Conservation (phyloP, 2,329 filamentous ascomycete genomes). For the Neofusicoccum ribis region DNA sequence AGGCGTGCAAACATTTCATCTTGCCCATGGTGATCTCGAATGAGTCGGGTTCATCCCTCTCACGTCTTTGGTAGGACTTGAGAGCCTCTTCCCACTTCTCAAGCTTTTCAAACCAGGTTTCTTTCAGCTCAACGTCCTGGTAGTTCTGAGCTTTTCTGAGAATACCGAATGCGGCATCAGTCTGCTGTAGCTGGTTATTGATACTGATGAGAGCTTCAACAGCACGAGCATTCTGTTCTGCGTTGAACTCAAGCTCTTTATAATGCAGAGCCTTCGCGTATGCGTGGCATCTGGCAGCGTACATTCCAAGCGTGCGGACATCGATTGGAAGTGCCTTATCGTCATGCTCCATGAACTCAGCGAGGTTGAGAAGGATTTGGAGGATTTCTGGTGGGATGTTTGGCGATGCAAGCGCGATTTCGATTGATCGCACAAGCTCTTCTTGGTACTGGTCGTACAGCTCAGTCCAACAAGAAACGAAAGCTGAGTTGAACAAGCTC, state of each 20-base stretch:
- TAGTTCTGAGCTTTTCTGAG: slow-evolving; percentile 94
- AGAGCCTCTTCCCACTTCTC: slow-evolving; percentile 98
- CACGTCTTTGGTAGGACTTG: slow-evolving; percentile 85
- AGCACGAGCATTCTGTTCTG: slow-evolving; percentile 92
- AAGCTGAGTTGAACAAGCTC: slow-evolving; percentile 97
- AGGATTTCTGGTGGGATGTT: slow-evolving; percentile 95
- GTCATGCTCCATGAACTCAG: slow-evolving; percentile 99
- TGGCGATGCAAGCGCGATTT: slow-evolving; percentile 90
- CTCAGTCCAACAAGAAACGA: slow-evolving; percentile 98
- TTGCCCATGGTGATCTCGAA: slow-evolving; percentile 99
- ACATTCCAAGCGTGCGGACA: slow-evolving; percentile 88
- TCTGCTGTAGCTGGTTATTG: slow-evolving; percentile 98
- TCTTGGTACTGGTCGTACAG: slow-evolving; percentile 96
- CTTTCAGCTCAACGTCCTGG: slow-evolving; percentile 91
- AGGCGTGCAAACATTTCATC: slow-evolving; percentile 95
- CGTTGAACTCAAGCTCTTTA: slow-evolving; percentile 97
- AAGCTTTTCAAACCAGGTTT: slow-evolving; percentile 98
- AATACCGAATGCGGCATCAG: slow-evolving; percentile 97
- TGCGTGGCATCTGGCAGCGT: slow-evolving; percentile 94
- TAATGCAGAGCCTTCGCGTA: slow-evolving; percentile 98
- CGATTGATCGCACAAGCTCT: slow-evolving; percentile 92
- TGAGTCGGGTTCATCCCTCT: slow-evolving; percentile 68
- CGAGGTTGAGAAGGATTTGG: slow-evolving; percentile 89
- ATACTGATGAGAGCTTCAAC: slow-evolving; percentile 98
- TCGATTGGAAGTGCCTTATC: slow-evolving; percentile 98